Evolutionary conservation across 2,329 filamentous ascomycete species (phyloP).

Genomic region (Amauroascus niger): DNA sequence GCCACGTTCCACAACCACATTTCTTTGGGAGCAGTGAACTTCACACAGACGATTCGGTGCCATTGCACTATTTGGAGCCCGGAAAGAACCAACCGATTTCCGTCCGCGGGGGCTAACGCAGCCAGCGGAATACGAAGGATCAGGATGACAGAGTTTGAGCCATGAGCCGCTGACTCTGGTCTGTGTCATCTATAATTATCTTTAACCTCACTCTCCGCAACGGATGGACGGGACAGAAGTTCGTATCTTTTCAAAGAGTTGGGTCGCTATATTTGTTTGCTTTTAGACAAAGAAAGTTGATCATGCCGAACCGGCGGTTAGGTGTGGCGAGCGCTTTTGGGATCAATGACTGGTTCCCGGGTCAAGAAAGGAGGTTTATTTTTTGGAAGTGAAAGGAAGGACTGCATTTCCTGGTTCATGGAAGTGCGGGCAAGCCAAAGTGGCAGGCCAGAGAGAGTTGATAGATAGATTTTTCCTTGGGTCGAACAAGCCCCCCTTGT

Average conservation of each 20-base stretch:
- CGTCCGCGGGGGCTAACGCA: not conserved
- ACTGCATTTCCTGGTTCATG: not conserved
- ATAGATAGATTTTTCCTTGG: not conserved
- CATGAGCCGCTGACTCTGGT: not conserved
- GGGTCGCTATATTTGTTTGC: constrained; percentile 4
- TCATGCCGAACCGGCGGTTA: constrained; percentile 2
- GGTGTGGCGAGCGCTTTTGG: constrained; percentile 4
- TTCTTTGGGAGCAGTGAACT: not conserved
- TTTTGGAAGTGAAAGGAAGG: not conserved
- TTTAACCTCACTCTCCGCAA: not conserved
- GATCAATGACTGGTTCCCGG: not conserved
- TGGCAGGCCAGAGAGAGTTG: not conserved
- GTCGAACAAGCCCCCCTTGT: not conserved
- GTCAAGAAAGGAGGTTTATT: not conserved
- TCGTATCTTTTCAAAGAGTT: too few relatives aligned
- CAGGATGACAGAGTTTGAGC: not conserved
- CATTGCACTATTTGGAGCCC: not conserved
- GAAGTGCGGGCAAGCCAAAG: not conserved
- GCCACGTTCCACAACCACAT: constrained; percentile 4
- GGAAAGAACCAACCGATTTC: not conserved
- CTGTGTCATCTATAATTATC: not conserved
- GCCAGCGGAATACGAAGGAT: constrained; percentile 1
- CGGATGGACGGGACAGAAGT: too few relatives aligned
- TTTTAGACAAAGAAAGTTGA: constrained; percentile 6
- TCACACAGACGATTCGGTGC: not conserved